phyloP scores from a whole-genome alignment of 2,329 filamentous ascomycete species.

The Exophiala spinifera region DNA sequence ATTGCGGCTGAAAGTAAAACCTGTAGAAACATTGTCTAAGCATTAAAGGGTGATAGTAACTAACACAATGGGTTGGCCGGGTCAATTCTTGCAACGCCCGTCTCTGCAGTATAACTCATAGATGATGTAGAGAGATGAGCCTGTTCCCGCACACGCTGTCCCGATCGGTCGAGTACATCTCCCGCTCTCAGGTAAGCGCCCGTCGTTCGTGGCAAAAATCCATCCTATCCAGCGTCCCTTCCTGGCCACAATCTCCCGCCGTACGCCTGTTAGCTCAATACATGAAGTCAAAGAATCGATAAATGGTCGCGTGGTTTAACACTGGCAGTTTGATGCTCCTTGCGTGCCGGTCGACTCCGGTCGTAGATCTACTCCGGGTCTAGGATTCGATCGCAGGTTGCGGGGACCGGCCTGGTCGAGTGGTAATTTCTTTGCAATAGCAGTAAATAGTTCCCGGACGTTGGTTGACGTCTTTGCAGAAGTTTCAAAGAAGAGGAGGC shows the following conservation, averaged over 20 bases:
- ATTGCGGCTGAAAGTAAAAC: too few relatives aligned
- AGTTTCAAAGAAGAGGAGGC: conserved; percentile 96
- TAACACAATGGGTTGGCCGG: conserved; percentile 4
- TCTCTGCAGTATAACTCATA: conserved; percentile 12
- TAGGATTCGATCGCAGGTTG: conserved; percentile 66
- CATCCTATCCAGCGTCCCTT: conserved; percentile 19
- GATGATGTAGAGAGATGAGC: not conserved
- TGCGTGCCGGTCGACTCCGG: conserved; percentile 60
- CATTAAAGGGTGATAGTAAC: conserved; percentile 18
- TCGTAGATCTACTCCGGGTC: conserved; percentile 65
- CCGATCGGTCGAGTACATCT: not conserved
- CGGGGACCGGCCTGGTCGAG: conserved; percentile 93
- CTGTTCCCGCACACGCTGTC: not conserved
- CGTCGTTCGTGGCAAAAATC: conserved; percentile 11
- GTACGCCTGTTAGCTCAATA: conserved; percentile 24
- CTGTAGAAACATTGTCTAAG: conserved; percentile 16
- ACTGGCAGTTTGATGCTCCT: conserved; percentile 60
- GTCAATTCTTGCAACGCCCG: conserved; percentile 15
- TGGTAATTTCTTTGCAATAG: conserved; percentile 95
- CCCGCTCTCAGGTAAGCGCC: not conserved
- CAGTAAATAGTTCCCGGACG: conserved; percentile 91
- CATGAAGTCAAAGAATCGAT: not conserved
- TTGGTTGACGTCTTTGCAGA: conserved; percentile 97
- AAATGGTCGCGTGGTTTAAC: conserved; percentile 41
- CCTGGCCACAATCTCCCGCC: conserved; percentile 3